These are phyloP conservation scores for Zasmidium cellare DNA, from an alignment of 2,329 filamentous ascomycete species.

Conservation along the genomic window DNA sequence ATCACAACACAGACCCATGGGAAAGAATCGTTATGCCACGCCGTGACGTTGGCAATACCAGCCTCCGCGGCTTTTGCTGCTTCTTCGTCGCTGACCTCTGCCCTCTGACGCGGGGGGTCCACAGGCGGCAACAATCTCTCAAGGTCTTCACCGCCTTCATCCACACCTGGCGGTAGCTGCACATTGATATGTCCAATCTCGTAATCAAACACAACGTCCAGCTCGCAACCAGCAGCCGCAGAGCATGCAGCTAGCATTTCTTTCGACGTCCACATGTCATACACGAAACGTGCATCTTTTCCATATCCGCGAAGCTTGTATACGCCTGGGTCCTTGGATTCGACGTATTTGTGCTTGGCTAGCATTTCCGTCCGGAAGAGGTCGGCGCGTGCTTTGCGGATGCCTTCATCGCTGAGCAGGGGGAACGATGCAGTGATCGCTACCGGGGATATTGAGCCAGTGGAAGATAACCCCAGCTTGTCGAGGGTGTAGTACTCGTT, in stretches of 20 bases:
- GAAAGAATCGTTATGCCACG: conserved; percentile 66
- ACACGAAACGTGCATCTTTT: conserved; percentile 64
- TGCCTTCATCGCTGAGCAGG: conserved; percentile 62
- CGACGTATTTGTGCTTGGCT: conserved; percentile 55
- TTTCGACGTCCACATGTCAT: conserved; percentile 61
- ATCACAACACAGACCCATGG: conserved; percentile 71
- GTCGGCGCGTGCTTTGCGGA: conserved; percentile 38
- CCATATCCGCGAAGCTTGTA: background rate
- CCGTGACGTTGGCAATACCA: conserved; percentile 54
- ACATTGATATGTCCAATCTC: conserved; percentile 63
- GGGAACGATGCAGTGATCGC: conserved; percentile 67
- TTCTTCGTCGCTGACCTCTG: background rate
- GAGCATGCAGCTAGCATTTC: conserved; percentile 57
- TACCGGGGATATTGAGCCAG: conserved; percentile 58
- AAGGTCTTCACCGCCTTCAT: background rate
- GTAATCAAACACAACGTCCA: conserved; percentile 58
- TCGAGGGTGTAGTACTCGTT: conserved; percentile 3
- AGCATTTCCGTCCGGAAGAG: conserved; percentile 65
- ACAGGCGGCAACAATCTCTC: conserved; percentile 24
- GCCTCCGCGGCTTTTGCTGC: conserved; percentile 47
- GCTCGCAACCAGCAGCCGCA: conserved; percentile 58
- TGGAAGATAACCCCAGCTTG: conserved; percentile 18
- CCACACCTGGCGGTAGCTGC: conserved; percentile 48
- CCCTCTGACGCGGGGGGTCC: background rate
- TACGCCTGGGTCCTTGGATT: conserved; percentile 52